Evolutionary conservation across 2,329 filamentous ascomycete species (phyloP), one percentile per base, ranked within the genome.

Genomic region (Exserohilum rostratum): DNA sequence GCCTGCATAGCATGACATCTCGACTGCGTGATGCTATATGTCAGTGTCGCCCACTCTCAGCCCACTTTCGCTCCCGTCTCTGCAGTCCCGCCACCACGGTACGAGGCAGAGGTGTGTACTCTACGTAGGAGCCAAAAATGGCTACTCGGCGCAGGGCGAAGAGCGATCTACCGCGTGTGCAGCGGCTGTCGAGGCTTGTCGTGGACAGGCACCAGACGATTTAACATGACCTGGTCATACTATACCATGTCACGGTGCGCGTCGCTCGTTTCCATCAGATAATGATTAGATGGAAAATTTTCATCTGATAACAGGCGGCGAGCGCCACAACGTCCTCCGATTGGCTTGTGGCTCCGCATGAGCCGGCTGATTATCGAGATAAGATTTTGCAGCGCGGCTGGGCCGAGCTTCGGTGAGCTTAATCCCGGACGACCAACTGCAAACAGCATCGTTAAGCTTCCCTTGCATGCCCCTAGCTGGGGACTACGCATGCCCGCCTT

Each of bases 221-320:
- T n/a, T n/a, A n/a, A n/a, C n/a, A n/a, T n/a, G n/a, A n/a, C n/a
- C n/a, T n/a, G n/a, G n/a, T n/a, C n/a, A n/a, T n/a, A n/a, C n/a
- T n/a, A n/a, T n/a, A n/a, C n/a, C n/a, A n/a, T n/a, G n/a, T n/a
- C n/a, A n/a, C n/a, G 22, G 38, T 46, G 50, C 44, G 39, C 30
- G 50, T 51, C 27, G 47, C 25, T 13, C 11, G 50, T 65, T 64
- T 61, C 44, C 55, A 67, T 66, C 65, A 60, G 65, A 67, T 67
- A 63, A 67, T 60, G 58, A 67, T 67, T 62, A 64, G 64, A 66
- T 66, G 44, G 55, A 65, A 62, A 61, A 55, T 61, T 66, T 61
- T 56, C 63, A 67, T 67, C 65, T 66, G 65, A 66, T 67, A 65
- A 66, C 54, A 29, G 34, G 20, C 40, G 37, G 38, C 27, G 22